Base-by-base conservation (phyloP, 148 eudicot species). In the Cornus controversa region DNA sequence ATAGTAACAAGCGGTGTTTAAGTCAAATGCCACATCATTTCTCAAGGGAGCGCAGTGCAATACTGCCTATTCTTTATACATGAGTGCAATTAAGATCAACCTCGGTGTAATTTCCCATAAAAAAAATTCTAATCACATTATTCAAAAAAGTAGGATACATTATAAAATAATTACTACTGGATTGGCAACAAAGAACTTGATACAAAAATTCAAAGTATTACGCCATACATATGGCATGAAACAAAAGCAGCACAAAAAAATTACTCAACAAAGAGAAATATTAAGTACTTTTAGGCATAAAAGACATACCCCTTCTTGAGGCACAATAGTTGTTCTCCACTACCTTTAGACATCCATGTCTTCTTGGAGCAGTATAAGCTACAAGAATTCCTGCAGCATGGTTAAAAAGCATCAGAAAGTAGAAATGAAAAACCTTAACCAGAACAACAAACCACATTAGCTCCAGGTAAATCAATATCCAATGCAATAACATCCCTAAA, bases 271-370 rank as follows among this genome's bases (percentile, higher is more conserved):
- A 20, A 67, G 15, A 31, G 13, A n/a, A 60, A 66, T 37, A 20
- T 5, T 31, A 70, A 3, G 18, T n/a, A 77, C 26, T 60, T 7
- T 54, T 36, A 68, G 53, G 74, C 29, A 20, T 9, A 15, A 66
- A 54, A 58, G 57, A 75, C 86, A 80, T 91, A 94, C 98, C 98
- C 80, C 93, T 86, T 81, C 84, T 94, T 70, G 98, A 92, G 76
- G 97, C 89, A 84, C 97, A 92, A 77, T 85, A 92, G 81, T 87
- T 89, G 82, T 94, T 92, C 82, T 94, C 98, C 63, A 92, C 97
- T 69, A 94, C 93, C 81, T 83, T 92, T 81, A 94, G 89, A 81
- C 92, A 92, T 84, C 89, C 87, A 86, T 94, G 97, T 79, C 93
- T 88, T 66, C 78, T 82, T 66, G 97, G 94, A 54, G 95, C 91